Evolutionary conservation across 345 rosid genomes (phyloP), one percentile per base, ranked within the genome.

Genomic region (Euphorbia tirucalli): DNA sequence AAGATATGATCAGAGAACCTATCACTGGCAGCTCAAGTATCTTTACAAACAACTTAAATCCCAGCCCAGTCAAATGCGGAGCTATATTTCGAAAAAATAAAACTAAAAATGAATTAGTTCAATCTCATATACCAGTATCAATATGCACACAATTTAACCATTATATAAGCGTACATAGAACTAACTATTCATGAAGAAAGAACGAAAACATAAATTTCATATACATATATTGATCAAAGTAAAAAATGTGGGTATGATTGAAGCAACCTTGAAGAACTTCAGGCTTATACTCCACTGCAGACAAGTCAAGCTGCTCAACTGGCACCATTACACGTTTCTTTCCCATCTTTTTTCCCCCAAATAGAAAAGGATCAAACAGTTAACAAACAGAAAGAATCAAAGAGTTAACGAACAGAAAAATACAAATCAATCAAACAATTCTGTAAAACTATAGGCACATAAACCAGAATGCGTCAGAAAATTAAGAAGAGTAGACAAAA

Each of bases 51-150:
- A 92, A 56, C 85, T 78, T 87, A 65, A 92, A 81, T 61, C 35
- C 55, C 65, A 81, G 70, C 18, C 97, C 97, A 19, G 91, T 87
- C 83, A 92, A 72, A 83, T 87, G 93, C 19, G 97, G 93, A 62
- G 90, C 96, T 92, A 87, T 60, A 82, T 24, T 18, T 52, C 55
- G 65, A 75, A 65, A 44, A 65, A 35, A 56, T 1, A 28, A 49
- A 1, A 15, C 19, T 7, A 22, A 48, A 65, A 14, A 35, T n/a
- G n/a, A n/a, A n/a, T 35, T 35, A 35, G 3, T 35, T 27, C 37
- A 44, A 25, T 43, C 35, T 24, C 54, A 4, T 43, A 21, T 41
- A 48, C 11, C 22, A 43, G 10, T 3, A 46, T 46, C 52, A 46
- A 46, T 7, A 46, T 13, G 52, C 52, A 46, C 19, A 13, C 44